Percentiles rank a stretch among this genome's conserved stretches.
phyloP scores from a whole-genome alignment of 2,329 filamentous ascomycete species.

The Cytospora schulzeri region DNA sequence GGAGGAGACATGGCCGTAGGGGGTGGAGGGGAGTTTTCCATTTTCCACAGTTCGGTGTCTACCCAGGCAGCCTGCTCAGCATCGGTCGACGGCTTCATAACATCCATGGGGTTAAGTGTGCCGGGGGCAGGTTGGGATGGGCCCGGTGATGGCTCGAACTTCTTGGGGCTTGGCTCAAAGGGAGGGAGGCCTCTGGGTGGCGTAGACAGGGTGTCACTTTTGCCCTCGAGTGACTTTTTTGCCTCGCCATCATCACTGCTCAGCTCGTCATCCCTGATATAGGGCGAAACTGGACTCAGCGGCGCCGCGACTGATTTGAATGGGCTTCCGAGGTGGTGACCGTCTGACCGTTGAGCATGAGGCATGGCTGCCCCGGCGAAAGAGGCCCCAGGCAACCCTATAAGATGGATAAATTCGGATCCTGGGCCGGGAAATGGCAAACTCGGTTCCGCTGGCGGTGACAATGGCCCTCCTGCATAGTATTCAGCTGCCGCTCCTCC shows the following conservation, averaged over 20 bases:
- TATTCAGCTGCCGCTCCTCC: slow-evolving; percentile 34
- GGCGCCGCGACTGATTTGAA: slow-evolving; percentile 16
- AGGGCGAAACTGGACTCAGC: slow-evolving; percentile 23
- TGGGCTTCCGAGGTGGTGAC: slow-evolving; percentile 17
- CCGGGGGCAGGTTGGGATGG: slow-evolving; percentile 43
- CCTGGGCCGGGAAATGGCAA: slow-evolving; percentile 11
- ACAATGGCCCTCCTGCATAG: slow-evolving; percentile 33
- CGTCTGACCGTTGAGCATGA: slow-evolving; percentile 1
- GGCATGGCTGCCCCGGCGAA: slow-evolving; percentile 21
- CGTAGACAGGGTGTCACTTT: slow-evolving; percentile 16
- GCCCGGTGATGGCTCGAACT: slow-evolving; percentile 31
- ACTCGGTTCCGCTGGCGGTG: slow-evolving; percentile 29
- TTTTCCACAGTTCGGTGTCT: slow-evolving; percentile 40
- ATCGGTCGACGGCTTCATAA: slow-evolving; percentile 49
- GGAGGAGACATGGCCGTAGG: slow-evolving; percentile 20
- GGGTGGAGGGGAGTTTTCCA: slow-evolving; percentile 37
- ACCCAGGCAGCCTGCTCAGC: slow-evolving; percentile 39
- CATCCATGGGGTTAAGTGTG: slow-evolving; percentile 57
- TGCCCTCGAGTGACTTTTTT: slow-evolving; percentile 10
- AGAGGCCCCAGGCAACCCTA: slow-evolving; percentile 20
- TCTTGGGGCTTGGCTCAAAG: slow-evolving; percentile 28
- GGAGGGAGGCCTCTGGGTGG: slow-evolving; percentile 22
- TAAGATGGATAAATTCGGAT: slow-evolving; percentile 21
- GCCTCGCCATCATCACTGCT: slow-evolving; percentile 23
- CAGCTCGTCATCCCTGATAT: slow-evolving; percentile 20